A percentile compares a stretch with the other conserved stretches of the same genome.
Evolutionary conservation across 2,329 filamentous ascomycete species (phyloP).

Genomic region (Geosmithia flava): DNA sequence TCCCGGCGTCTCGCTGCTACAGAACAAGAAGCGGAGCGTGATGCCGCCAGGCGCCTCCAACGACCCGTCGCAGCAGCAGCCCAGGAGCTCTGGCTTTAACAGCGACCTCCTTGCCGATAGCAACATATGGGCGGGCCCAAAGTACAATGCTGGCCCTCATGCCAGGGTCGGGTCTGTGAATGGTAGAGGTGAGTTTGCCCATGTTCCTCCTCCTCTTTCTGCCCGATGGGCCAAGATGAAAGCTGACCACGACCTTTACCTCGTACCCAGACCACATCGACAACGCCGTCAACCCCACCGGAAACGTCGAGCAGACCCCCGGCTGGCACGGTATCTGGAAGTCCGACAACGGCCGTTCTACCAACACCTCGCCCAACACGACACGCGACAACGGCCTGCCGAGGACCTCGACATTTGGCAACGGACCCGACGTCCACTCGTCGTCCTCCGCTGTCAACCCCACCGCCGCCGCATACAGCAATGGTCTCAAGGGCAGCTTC

Average conservation of each 20-base stretch:
- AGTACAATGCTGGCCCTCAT: background rate
- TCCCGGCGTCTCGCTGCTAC: background rate
- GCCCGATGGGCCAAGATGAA: background rate
- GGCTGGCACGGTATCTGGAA: constrained; percentile 41
- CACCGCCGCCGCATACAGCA: background rate
- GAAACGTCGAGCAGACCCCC: constrained; percentile 58
- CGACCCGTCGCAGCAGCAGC: constrained; percentile 3
- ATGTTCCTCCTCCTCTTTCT: background rate
- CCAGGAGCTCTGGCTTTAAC: constrained; percentile 1
- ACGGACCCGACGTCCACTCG: background rate
- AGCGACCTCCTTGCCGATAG: constrained; percentile 1
- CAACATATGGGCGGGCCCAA: background rate
- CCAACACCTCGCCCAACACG: constrained; percentile 46
- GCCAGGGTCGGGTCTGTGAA: constrained; percentile 1
- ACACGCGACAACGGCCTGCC: constrained; percentile 26
- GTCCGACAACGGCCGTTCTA: constrained; percentile 30
- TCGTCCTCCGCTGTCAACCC: background rate
- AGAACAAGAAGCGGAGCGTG: background rate
- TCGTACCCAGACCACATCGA: background rate
- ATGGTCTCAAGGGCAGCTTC: constrained; percentile 19
- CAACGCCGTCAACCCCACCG: constrained; percentile 51
- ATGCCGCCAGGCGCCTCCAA: constrained; percentile 3
- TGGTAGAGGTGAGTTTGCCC: background rate
- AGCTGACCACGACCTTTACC: background rate
- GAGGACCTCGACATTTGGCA: constrained; percentile 3